Evolutionary conservation across 2,329 filamentous ascomycete genomes (phyloP), one percentile per base, ranked within the genome.

Genomic region (Epicoccum sorghinum): DNA sequence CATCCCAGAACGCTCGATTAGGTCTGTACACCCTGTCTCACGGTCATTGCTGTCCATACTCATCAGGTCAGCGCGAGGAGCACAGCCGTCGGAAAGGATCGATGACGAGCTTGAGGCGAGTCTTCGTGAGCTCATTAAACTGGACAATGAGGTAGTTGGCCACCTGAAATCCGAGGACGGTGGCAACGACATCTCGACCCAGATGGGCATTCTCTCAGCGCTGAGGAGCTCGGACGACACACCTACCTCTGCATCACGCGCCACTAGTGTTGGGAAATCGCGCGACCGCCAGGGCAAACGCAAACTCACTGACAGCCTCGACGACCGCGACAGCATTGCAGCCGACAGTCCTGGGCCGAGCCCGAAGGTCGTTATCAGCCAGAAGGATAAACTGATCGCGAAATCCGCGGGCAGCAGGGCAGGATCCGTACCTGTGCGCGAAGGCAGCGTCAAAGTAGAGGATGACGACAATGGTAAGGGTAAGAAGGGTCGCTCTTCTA

Each of bases 371-470:
- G 53, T 67, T 41, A 67, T 70, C 45, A 62, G 55, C 41, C 65
- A 67, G 24, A 72, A 73, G 55, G 68, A 72, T 25, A 57, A 72
- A 36, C 60, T 74, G 18, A 73, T 78, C 58, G 73, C 75, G 49
- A 76, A 78, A 63, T 69, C 74, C 38, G 73, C 74, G 40, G 64
- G 70, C 23, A 75, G 72, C 49, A 65, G 74, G 48, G 73, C 71
- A 14, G 76, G 77, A 42, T 79, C 75, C 37, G 78, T 81, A 30
- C 75, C 78, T 45, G 77, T 70, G 12, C 71, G 80, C 32, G 80
- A 82, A 58, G 67, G 77, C n/a, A 79, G 76, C 42, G 79, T 81
- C n/a, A 82, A 82, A 60, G 72, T 75, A 42, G 79, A 81, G 60
- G 79, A 82, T 47, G 77, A 78, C 25, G 74, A 71, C 40, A 75